Conservation (phyloP, 306 rosid species). For the Inga leiocalycina region DNA sequence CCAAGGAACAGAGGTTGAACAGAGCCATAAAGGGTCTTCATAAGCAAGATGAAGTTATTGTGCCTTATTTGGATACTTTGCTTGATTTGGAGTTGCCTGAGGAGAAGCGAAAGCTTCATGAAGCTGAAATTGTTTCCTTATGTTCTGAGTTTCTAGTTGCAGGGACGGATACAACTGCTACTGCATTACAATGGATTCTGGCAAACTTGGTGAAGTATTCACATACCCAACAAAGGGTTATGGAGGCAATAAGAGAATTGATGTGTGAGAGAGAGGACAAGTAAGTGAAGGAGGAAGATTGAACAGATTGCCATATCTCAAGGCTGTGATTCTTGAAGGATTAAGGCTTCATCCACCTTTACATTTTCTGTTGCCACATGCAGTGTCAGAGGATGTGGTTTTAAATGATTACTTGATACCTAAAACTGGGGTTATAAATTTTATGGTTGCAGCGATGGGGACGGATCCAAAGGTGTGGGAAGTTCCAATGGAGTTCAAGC, state of each 20-base stretch:
- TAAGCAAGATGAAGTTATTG: neutral
- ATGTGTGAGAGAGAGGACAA: neutral
- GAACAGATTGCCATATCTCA: neutral
- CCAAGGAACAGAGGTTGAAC: no score
- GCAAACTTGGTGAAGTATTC: neutral
- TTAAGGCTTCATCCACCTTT: neutral
- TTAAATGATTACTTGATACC: neutral
- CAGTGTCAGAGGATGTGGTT: neutral
- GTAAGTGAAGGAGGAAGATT: neutral
- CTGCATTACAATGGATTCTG: neutral
- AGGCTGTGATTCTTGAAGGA: neutral
- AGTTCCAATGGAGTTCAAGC: neutral
- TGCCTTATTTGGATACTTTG: neutral
- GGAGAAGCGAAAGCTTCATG: neutral
- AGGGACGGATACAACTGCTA: neutral
- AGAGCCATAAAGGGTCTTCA: no score
- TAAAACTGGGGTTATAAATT: neutral
- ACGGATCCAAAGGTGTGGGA: neutral
- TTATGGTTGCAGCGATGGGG: neutral
- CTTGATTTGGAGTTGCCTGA: neutral
- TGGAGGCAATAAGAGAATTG: neutral
- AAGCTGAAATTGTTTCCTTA: neutral
- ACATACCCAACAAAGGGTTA: neutral
- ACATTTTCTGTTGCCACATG: neutral
- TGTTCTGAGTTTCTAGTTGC: neutral